Evolutionary conservation across 306 rosid species (phyloP), one percentile per base, ranked within the genome.

Genomic region (Vigna hirtella): DNA sequence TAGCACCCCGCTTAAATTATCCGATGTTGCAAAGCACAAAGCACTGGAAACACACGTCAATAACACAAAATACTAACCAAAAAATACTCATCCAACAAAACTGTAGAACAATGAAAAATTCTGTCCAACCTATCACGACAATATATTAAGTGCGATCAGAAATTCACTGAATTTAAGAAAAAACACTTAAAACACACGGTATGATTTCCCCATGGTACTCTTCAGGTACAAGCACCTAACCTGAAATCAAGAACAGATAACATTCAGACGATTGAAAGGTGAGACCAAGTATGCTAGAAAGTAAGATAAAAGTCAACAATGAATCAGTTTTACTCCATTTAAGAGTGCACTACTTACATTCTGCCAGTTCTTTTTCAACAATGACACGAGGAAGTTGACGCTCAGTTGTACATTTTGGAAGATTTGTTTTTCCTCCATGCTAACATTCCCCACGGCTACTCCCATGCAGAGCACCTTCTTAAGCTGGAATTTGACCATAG

Each of bases 381-480:
- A 72, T 3, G 97, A 93, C 48, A 93, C 98, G 3, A 93, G 93
- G 81, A 93, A 90, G 81, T 93, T 93, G 17, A 93, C 97, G 22
- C 93, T 87, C 77, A 93, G 40, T 81, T 93, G 98, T 13, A 91
- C 95, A 15, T 93, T 93, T 64, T 93, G 98, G 75, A 93, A 93
- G 83, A 91, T 84, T 73, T 91, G 98, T 45, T 93, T 93, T 87
- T 93, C 97, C 67, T 93, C 98, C 98, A 91, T 93, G 13, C 91
- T 84, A 12, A 87, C 83, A 67, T 93, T 93, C 2, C 98, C 98
- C 1, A 91, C 97, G 9, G 93, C 98, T 34, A 93, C 96, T 64
- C 97, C 98, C 97, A 93, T 91, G 74, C 96, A 91, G 16, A 93
- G 92, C 57, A 91, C 97, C 89, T 88, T 93, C 83, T 93, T 93